These are phyloP conservation scores for Westerdykella aurantiaca DNA, from an alignment of 2,329 filamentous ascomycete genomes.

Conservation along the genomic window DNA sequence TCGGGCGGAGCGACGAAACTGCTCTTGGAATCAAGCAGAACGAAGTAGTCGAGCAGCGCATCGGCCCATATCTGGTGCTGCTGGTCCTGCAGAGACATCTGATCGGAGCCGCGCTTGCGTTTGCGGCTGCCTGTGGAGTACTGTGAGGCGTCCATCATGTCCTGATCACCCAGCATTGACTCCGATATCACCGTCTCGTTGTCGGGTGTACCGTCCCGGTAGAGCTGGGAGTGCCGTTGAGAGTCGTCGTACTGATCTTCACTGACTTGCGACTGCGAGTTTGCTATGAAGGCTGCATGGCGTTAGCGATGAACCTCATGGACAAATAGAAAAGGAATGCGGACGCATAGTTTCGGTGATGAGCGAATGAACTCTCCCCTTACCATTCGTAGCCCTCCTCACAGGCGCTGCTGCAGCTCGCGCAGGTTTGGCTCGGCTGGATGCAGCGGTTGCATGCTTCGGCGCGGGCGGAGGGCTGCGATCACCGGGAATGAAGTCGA, in stretches of 20 bases:
- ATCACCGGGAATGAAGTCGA: slow-evolving; percentile 80
- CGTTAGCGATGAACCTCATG: slow-evolving; percentile 3
- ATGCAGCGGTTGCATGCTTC: slow-evolving; percentile 67
- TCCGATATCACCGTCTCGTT: slow-evolving; percentile 77
- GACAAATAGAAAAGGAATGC: too few species aligned
- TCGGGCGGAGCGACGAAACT: slow-evolving; percentile 63
- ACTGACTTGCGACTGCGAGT: slow-evolving; percentile 36
- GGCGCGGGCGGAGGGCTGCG: slow-evolving; percentile 89
- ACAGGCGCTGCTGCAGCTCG: slow-evolving; percentile 60
- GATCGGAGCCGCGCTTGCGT: slow-evolving; percentile 68
- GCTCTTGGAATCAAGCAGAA: slow-evolving; percentile 75
- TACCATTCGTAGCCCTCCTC: slow-evolving; percentile 19
- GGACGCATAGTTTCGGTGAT: too few species aligned
- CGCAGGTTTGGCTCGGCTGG: slow-evolving; percentile 73
- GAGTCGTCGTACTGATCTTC: slow-evolving; percentile 61
- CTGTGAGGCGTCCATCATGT: slow-evolving; percentile 66
- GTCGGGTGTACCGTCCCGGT: slow-evolving; percentile 76
- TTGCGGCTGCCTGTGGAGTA: slow-evolving; percentile 57
- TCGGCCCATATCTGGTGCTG: slow-evolving; percentile 90
- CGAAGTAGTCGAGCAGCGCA: slow-evolving; percentile 91
- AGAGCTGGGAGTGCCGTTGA: slow-evolving; percentile 56
- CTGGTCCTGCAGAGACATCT: slow-evolving; percentile 63
- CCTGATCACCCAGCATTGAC: slow-evolving; percentile 79
- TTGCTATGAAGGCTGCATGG: slow-evolving; percentile 16
- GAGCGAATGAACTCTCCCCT: slow-evolving; percentile 1